Evolutionary conservation across 768 basidiomycete species (phyloP).

Genomic region (Macrolepiota dolichaula): DNA sequence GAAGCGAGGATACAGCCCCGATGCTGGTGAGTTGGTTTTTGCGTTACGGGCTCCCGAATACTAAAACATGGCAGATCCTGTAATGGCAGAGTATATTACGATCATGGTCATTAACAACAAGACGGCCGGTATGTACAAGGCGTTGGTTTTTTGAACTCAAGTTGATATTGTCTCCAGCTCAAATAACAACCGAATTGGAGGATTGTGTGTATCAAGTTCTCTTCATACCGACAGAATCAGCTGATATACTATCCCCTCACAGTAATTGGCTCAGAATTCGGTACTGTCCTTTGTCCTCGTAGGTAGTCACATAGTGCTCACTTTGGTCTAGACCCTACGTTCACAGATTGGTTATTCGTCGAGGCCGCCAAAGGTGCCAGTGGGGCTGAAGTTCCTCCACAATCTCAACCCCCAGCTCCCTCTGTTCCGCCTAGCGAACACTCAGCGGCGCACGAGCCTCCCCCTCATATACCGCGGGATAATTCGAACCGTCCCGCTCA

Average conservation of each 20-base stretch:
- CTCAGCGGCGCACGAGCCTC: constrained; percentile 17
- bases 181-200: constrained; percentile 86
- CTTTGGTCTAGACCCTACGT: constrained; percentile 57
- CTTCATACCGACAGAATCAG: neutral
- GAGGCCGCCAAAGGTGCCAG: constrained; percentile 72
- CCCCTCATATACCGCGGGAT: constrained; percentile 29
- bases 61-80: constrained; percentile 52
- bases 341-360: constrained; percentile 86
- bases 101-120: constrained; percentile 96
- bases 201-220: constrained; percentile 51
- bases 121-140: constrained; percentile 53
- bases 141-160: constrained; percentile 13
- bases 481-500: constrained; percentile 43
- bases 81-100: constrained; percentile 93
- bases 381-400: constrained; percentile 42
- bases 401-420: constrained; percentile 30
- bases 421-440: constrained; percentile 3
- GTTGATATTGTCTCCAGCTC: constrained; percentile 41
- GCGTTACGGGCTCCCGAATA: constrained; percentile 14
- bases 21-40: constrained; percentile 55
- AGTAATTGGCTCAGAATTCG: constrained; percentile 50
- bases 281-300: constrained; percentile 29
- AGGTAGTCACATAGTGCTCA: constrained; percentile 7
- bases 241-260: constrained; percentile 10
- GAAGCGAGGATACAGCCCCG: constrained; percentile 68